phyloP scores from a whole-genome alignment of 2,329 filamentous ascomycete genomes.

The Colletotrichum sansevieriae region DNA sequence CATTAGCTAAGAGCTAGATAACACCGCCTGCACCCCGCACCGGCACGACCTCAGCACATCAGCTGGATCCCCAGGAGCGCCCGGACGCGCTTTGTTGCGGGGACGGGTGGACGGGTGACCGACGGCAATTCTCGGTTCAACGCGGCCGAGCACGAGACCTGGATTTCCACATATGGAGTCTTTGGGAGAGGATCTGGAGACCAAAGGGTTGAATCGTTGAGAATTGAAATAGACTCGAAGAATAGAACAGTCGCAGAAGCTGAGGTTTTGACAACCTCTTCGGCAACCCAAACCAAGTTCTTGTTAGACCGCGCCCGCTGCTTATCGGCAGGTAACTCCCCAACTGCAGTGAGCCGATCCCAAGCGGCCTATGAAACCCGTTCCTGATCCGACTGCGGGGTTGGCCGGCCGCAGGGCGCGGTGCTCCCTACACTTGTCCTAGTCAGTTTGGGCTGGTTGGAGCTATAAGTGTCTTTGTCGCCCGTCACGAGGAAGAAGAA shows the following conservation, averaged over 20 bases:
- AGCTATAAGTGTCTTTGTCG: conserved; percentile 37
- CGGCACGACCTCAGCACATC: conserved; percentile 32
- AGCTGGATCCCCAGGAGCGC: conserved; percentile 29
- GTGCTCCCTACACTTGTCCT: conserved; percentile 30
- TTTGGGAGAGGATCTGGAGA: background rate
- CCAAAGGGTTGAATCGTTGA: background rate
- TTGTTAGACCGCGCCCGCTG: conserved; percentile 1
- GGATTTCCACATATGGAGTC: background rate
- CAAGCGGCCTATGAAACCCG: conserved; percentile 38
- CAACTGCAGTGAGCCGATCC: conserved; percentile 33
- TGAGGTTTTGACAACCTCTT: too few species aligned
- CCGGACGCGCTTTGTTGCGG: conserved; percentile 34
- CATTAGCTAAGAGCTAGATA: conserved; percentile 38
- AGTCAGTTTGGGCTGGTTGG: background rate
- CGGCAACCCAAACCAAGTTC: background rate
- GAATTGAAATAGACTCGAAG: background rate
- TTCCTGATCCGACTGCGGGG: conserved; percentile 36
- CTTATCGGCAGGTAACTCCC: conserved; percentile 16
- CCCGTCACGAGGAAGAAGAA: conserved; percentile 23
- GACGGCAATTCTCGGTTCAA: conserved; percentile 27
- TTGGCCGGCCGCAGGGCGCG: conserved; percentile 31
- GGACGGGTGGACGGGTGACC: conserved; percentile 4
- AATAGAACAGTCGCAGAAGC: background rate
- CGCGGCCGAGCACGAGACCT: background rate
- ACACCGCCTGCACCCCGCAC: conserved; percentile 37